Evolutionary conservation across 2,329 filamentous ascomycete genomes (phyloP).

Genomic region (Byssochlamys sp.): DNA sequence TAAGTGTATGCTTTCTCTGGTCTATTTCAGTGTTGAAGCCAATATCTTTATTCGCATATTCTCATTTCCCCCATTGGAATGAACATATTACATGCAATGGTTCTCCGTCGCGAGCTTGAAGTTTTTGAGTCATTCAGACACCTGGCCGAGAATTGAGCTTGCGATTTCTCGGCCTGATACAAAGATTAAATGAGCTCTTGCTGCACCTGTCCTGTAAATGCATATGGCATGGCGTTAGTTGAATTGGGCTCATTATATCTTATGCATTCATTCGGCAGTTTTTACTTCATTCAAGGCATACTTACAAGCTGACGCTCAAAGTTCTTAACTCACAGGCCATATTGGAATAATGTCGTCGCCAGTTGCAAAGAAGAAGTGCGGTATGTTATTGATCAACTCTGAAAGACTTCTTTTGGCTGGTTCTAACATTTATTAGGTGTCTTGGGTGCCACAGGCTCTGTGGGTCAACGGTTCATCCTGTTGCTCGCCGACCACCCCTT

Average conservation of each 20-base stretch:
- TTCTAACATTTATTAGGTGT: conserved; percentile 46
- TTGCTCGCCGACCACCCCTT: conserved; percentile 79
- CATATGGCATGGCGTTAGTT: background rate
- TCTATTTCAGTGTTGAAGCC: background rate
- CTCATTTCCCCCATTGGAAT: conserved; percentile 3
- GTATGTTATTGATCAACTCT: conserved; percentile 14
- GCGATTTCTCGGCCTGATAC: background rate
- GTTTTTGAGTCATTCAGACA: background rate
- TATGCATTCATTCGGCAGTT: background rate
- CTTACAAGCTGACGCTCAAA: background rate
- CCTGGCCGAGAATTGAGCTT: background rate
- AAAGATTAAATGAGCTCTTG: background rate
- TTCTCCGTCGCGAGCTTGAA: background rate
- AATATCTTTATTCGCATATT: conserved; percentile 2
- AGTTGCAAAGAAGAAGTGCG: conserved; percentile 32
- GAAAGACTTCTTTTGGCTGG: background rate
- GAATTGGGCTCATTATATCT: background rate
- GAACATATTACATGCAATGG: background rate
- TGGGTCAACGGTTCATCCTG: conserved; percentile 90
- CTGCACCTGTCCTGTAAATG: background rate
- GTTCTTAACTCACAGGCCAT: conserved; percentile 10
- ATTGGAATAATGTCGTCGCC: conserved; percentile 19
- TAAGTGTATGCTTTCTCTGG: conserved; percentile 9
- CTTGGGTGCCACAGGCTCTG: conserved; percentile 83
- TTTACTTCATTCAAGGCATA: background rate